Base-by-base conservation (phyloP, 257 asterid species). In the Fraxinus anomala region DNA sequence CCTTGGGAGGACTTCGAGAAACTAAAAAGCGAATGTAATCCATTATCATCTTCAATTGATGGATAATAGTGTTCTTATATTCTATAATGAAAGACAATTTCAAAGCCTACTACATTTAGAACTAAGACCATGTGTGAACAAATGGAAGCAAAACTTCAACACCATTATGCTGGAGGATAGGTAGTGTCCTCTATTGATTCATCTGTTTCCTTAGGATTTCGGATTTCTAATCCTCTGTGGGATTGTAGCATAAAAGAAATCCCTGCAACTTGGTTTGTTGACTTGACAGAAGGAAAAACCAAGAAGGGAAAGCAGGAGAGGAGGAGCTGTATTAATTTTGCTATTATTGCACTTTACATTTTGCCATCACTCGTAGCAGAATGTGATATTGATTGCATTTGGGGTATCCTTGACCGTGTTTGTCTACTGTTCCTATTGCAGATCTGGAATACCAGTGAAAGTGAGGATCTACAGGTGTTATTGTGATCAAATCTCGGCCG, bases 401-500 rank as follows among this genome's bases (percentile, higher is more conserved):
- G 14, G 75, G 56, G 24, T 71, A 30, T 30, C 33, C 33, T 30
- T 30, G 8, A 33, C 19, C 65, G 3, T 79, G 72, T 23, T 6
- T 75, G 36, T 82, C 67, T 86, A 49, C 74, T 80, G 40, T 76
- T 69, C 24, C 36, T 28, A 26, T 72, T 75, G 26, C 88, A 95
- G 99, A 82, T 95, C 37, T 83, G 92, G 92, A 93, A 91, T 88
- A 92, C 97, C 2, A 82, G 89, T 33, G 84, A 82, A 37, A 70
- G 82, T 2, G 96, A 92, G 77, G 98, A 92, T 87, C 77, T 95
- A 83, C 97, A 95, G 79, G 73, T 87, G 76, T 84, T 92, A 76
- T n/a, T n/a, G 96, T 91, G 78, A 77, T 89, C 37, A 87, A 92
- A 81, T 92, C 99, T 75, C 93, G 98, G 39, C 99, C 99, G 0